Conservation (phyloP, 805 yeast genomes). For the Yarrowia yakushimensis region DNA sequence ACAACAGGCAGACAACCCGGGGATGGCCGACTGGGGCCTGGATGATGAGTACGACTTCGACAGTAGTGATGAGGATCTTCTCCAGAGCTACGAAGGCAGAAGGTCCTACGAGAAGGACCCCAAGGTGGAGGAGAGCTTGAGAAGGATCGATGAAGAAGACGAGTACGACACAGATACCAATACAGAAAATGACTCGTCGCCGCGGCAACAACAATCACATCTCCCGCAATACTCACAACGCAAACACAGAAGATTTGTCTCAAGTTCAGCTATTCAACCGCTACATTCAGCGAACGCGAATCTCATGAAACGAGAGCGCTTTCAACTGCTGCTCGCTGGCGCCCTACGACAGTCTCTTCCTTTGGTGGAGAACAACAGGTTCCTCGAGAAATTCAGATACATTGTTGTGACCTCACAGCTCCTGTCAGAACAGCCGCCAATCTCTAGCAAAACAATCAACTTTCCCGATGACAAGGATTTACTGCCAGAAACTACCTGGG, state of each 20-base stretch:
- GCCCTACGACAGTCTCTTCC: constrained; percentile 34
- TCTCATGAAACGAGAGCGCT: constrained; percentile 29
- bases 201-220: not conserved
- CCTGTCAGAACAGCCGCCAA: constrained; percentile 40
- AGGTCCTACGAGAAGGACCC: constrained; percentile 7
- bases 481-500: constrained; percentile 32
- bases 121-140: constrained; percentile 1
- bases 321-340: constrained; percentile 30
- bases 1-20: constrained; percentile 28
- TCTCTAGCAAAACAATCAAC: constrained; percentile 16
- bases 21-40: constrained; percentile 39
- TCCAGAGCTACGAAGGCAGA: constrained; percentile 16
- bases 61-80: constrained; percentile 19
- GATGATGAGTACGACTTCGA: constrained; percentile 29
- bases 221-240: not conserved
- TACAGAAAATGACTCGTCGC: not conserved
- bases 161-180: constrained; percentile 6
- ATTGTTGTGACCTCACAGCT: constrained; percentile 48
- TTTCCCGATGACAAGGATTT: constrained; percentile 27
- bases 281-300: constrained; percentile 20
- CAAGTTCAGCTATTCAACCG: constrained; percentile 26
- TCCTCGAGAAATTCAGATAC: constrained; percentile 52
- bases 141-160: constrained; percentile 1
- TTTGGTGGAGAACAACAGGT: constrained; percentile 37
- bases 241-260: constrained; percentile 10